Base-by-base conservation (phyloP, 805 yeast species). In the Pichia thaimueangensis region DNA sequence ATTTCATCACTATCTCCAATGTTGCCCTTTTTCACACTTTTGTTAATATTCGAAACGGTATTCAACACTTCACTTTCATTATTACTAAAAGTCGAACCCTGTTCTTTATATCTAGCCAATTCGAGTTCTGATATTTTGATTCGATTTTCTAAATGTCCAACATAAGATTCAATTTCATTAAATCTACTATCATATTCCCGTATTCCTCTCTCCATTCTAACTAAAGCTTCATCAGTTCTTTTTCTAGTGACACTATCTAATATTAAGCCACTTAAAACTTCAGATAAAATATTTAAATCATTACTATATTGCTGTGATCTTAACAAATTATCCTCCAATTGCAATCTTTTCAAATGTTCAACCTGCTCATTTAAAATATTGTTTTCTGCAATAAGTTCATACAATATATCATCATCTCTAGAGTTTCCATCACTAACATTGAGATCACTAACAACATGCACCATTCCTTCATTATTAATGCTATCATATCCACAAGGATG, bases 281-380 rank as follows among this genome's bases (percentile, higher is more conserved):
- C 17, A 12, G 15, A 21, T 9, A 35, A 38, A 2, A 6, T 22
- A 7, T 13, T 6, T 5, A 43, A 13, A 27, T 31, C 33, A 9
- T 30, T 36, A 5, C 32, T 16, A 13, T 22, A 20, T 13, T 35
- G 29, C 30, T 35, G 40, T 17, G 46, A 29, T 13, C 43, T n/a
- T 11, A 35, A 11, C 4, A 40, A 35, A 21, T n/a, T 40, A 7
- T 44, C 35, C 13, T 31, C 45, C 7, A 33, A 86, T 28, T 76
- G 73, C 28, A 85, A 57, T 40, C 89, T 68, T 22, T 77, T 77
- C 41, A 78, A 65, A 58, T 86, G 93, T 46, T 82, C 87, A 16
- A 84, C 63, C 52, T 77, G 76, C 52, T 82, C 88, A 46, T 74
- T 71, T 34, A 85, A 59, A 2, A 86, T 69, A 39, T 67, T 69